Base-by-base conservation (phyloP, 2,329 filamentous ascomycete species). In the Neocatenulostroma microsporum region DNA sequence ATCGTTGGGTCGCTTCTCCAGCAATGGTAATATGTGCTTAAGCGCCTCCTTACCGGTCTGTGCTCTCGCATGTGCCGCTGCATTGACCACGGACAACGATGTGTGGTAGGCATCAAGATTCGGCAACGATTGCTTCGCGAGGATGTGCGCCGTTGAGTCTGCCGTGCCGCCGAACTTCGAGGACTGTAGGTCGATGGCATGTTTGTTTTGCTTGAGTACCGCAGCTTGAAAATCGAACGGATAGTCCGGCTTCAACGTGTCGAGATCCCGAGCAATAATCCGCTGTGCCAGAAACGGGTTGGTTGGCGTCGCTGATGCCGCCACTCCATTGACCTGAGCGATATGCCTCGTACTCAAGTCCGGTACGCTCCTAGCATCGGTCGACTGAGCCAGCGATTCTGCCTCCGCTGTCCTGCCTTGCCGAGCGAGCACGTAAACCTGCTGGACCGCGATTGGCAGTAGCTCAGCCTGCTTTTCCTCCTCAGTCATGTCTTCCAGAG, bases 1-100 rank as follows among this genome's bases (percentile, higher is more conserved):
- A 55, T 95, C 86, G 41, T 76, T 76, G 0, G 87, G 84, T 20
- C 84, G 72, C 54, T 78, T 80, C 50, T 85, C 80, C 5, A 89
- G 66, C 10, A 88, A 60, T 1, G 76, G 74, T 3, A 84, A 62
- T 18, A 93, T 74, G 23, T 75, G 69, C 55, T 80, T 84, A 21
- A 94, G 63, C 4, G 80, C 78, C 30, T 76, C 71, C 50, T 81
- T 82, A 29, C 78, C 80, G 8, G 71, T 70, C 46, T 70, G 62
- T 23, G 76, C 74, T 30, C 78, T 71, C 6, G 80, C 74, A 49
- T 80, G 74, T 10, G 86, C 86, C 24, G 87, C 85, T 10, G 85
- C 85, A 50, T 84, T 79, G 43, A 81, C 67, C 5, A 78, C 75
- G 2, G 77, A 76, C 3, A 78, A 61, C 17, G 71, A 66, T 45